These are phyloP conservation scores for Arthrobotrys pseudoclavata DNA, from an alignment of 2,329 filamentous ascomycete genomes.

Conservation along the genomic window DNA sequence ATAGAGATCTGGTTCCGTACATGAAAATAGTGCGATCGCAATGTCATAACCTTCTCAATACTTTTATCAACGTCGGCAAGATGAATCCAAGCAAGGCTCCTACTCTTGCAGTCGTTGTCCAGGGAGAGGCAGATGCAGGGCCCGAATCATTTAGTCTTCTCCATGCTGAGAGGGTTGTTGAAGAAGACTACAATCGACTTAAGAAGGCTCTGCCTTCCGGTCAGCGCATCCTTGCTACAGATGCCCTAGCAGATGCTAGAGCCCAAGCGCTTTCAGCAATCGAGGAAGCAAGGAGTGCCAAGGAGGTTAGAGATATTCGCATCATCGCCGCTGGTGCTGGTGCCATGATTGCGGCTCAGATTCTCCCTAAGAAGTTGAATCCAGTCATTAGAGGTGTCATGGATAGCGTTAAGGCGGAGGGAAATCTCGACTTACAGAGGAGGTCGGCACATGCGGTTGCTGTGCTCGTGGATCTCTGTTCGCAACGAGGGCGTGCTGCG, in stretches of 20 bases:
- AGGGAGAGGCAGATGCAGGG: slow-evolving; percentile 91
- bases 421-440: slow-evolving; percentile 87
- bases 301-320: slow-evolving; percentile 84
- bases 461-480: slow-evolving; percentile 86
- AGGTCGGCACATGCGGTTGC: slow-evolving; percentile 89
- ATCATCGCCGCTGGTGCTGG: slow-evolving; percentile 88
- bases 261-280: slow-evolving; percentile 79
- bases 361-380: slow-evolving; percentile 92
- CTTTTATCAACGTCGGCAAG: slow-evolving; percentile 92
- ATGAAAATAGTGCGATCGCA: slow-evolving; percentile 90
- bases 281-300: slow-evolving; percentile 81
- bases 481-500: slow-evolving; percentile 80
- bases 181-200: slow-evolving; percentile 85
- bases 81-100: slow-evolving; percentile 82
- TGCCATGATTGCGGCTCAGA: slow-evolving; percentile 86
- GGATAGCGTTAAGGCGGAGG: slow-evolving; percentile 97
- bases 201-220: slow-evolving; percentile 90
- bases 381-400: slow-evolving; percentile 95
- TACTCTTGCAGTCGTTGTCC: slow-evolving; percentile 86
- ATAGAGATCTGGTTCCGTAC: slow-evolving; percentile 90
- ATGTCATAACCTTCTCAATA: slow-evolving; percentile 87
- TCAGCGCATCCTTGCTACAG: slow-evolving; percentile 84
- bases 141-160: slow-evolving; percentile 90
- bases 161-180: slow-evolving; percentile 89
- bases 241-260: slow-evolving; percentile 83